A percentile compares a stretch with the other conserved stretches of the same genome.
Conservation (phyloP, 2,329 filamentous ascomycete species). For the Paramyrothecium sp. region DNA sequence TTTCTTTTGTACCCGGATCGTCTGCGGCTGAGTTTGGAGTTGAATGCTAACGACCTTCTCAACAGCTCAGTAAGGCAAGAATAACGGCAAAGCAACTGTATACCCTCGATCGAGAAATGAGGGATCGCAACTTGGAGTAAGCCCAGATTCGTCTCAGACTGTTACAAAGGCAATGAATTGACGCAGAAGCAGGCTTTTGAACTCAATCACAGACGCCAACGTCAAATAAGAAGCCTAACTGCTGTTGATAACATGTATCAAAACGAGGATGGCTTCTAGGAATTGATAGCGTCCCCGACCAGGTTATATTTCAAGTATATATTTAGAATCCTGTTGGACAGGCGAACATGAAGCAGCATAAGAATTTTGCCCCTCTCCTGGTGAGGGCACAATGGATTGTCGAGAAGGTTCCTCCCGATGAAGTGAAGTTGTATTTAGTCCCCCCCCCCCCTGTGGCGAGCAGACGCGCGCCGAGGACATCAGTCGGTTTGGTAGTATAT, state of each 20-base stretch:
- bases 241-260: background rate
- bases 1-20: conserved; percentile 15
- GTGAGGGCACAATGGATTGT: no score
- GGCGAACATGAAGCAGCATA: no score
- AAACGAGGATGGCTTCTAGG: background rate
- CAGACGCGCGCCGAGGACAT: background rate
- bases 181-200: conserved; percentile 13
- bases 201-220: conserved; percentile 18
- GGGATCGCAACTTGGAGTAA: conserved; percentile 50
- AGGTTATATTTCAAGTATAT: no score
- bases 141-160: conserved; percentile 5
- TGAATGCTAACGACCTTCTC: conserved; percentile 15
- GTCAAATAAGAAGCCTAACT: background rate
- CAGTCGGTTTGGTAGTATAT: background rate
- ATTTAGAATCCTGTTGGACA: no score
- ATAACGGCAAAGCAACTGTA: conserved; percentile 48
- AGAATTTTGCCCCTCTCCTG: no score
- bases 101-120: conserved; percentile 55
- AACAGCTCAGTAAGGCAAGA: conserved; percentile 43
- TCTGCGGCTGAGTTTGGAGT: background rate
- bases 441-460: background rate
- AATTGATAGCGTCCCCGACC: background rate
- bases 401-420: no score
- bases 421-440: background rate
- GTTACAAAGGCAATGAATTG: background rate